Evolutionary conservation across 441 rosid species (phyloP), one percentile per base, ranked within the genome.

Genomic region (Mallotus repandus): DNA sequence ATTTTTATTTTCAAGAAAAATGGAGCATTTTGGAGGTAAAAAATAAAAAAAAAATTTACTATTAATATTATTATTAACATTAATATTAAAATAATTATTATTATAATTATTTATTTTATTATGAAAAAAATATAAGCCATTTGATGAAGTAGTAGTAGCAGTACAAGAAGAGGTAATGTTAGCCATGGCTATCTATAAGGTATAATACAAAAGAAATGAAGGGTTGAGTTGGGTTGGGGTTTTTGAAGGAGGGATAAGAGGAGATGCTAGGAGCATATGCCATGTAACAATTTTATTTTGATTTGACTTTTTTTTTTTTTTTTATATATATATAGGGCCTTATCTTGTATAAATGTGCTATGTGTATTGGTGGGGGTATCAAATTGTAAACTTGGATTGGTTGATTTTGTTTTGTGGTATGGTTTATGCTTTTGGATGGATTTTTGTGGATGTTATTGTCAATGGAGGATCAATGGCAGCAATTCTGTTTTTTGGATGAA

Each of bases 201-300:
- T 50, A 12, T 15, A 14, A 15, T 2, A 15, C 16, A 3, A 12
- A 50, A 12, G 14, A 50, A 15, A 50, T 15, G 81, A 54, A 63
- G 88, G 55, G 69, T 59, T 19, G 59, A 22, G 46, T 25, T 25
- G 29, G 29, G 29, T 25, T 25, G 53, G 25, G 13, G 32, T 10
- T 45, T 54, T 38, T 1, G 61, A 19, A 25, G 13, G 35, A 64
- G 75, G 85, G 72, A 80, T 71, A 76, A 77, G 61, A 48, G 50
- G 54, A 84, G 86, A 83, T 80, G 70, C 84, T 52, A 16, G 84
- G 56, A 79, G 91, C 76, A 86, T 86, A 86, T 84, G 71, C 91
- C 85, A 50, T 79, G 73, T 16, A 22, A 38, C 5, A 38, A 38
- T 38, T 38, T 38, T 1, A 38, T 3, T 29, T 38, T 4, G 7